Conservation (phyloP, 1,284 basidiomycete species). For the Xerocomus minutiporus region DNA sequence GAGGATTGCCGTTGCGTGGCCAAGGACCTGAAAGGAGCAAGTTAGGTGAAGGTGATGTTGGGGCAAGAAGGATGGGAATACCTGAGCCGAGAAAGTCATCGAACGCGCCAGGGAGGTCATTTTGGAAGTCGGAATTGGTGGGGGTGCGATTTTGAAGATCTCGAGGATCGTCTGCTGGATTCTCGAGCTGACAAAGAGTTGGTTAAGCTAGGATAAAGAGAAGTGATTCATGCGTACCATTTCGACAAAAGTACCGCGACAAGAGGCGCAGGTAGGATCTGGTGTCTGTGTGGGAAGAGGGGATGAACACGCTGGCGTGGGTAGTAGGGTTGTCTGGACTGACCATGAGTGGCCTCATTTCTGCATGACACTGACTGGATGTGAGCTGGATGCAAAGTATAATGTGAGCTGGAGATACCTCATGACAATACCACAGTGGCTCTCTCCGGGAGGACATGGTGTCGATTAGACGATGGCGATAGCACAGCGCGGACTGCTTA, state of each 20-base stretch:
- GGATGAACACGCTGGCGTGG: background rate
- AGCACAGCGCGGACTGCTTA: background rate
- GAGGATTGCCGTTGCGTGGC: background rate
- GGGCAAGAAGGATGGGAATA: background rate
- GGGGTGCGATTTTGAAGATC: constrained; percentile 42
- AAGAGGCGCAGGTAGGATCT: constrained; percentile 71
- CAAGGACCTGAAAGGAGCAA: constrained; percentile 25
- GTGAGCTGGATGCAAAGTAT: constrained; percentile 2
- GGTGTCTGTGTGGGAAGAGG: constrained; percentile 42
- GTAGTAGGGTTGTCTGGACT: constrained; percentile 2
- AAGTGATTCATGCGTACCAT: constrained; percentile 41
- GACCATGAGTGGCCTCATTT: constrained; percentile 79
- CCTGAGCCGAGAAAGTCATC: constrained; percentile 39
- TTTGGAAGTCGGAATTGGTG: constrained; percentile 31
- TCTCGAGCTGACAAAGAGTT: constrained; percentile 53
- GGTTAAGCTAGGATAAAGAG: background rate
- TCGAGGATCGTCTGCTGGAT: constrained; percentile 68
- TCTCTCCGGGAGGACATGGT: constrained; percentile 59
- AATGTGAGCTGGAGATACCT: constrained; percentile 42
- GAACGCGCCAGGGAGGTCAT: constrained; percentile 35
- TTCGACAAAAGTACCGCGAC: constrained; percentile 70
- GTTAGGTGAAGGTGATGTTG: constrained; percentile 20
- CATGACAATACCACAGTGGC: constrained; percentile 74
- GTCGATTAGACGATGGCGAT: constrained; percentile 4
- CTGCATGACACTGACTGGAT: constrained; percentile 59